Percentiles rank a stretch among this genome's conserved stretches.
phyloP scores from a whole-genome alignment of 306 rosid genomes.

The Prunus mume region DNA sequence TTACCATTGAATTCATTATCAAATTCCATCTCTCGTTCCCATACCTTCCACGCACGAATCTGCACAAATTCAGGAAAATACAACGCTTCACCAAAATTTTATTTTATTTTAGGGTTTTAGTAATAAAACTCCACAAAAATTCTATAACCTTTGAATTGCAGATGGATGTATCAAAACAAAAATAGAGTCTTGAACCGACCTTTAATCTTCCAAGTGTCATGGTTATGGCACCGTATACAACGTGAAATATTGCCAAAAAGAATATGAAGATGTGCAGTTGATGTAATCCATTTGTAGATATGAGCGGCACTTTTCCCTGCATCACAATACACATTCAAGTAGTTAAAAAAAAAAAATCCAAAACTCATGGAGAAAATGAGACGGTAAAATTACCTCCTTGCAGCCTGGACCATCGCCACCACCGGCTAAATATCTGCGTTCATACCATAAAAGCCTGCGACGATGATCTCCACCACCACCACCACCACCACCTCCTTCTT shows the following conservation, averaged over 20 bases:
- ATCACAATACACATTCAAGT: not conserved
- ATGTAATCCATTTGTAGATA: constrained; percentile 72
- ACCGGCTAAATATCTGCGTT: constrained; percentile 54
- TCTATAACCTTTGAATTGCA: not conserved
- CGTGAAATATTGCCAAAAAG: constrained; percentile 88
- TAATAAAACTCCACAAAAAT: not conserved
- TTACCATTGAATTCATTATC: constrained; percentile 68
- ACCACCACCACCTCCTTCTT: not conserved
- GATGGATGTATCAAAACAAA: not conserved
- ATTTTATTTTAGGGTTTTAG: not conserved
- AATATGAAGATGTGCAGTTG: constrained; percentile 93
- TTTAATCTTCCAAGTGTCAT: constrained; percentile 87
- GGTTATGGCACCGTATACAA: constrained; percentile 71
- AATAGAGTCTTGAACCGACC: constrained; percentile 25
- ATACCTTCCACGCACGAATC: constrained; percentile 82
- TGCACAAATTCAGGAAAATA: constrained; percentile 10
- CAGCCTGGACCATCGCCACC: constrained; percentile 22
- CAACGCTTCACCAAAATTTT: not conserved
- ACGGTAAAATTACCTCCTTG: constrained; percentile 32
- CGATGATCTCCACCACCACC: constrained; percentile 24
- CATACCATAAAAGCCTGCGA: constrained; percentile 67
- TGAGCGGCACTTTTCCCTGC: constrained; percentile 70
- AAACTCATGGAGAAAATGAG: not conserved
- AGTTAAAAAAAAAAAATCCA: not conserved
- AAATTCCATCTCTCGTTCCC: constrained; percentile 52